phyloP scores from a whole-genome alignment of 768 basidiomycete species.

The Chalciporus chontae region DNA sequence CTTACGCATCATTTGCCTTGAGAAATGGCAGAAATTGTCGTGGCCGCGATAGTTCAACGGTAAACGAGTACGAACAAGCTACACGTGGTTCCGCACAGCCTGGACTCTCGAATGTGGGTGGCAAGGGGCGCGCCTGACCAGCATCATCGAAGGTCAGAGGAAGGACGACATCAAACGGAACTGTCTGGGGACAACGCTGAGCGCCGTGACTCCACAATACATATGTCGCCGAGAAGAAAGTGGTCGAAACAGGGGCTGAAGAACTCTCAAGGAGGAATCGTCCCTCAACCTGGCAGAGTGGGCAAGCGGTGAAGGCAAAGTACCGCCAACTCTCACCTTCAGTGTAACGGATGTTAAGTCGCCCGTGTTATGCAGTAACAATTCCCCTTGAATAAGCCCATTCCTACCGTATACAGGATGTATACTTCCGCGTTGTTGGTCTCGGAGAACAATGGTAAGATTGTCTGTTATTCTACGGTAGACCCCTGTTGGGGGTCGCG shows the following conservation, averaged over 20 bases:
- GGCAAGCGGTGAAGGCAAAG: neutral
- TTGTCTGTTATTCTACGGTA: slow-evolving; percentile 30
- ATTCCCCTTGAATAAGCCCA: slow-evolving; percentile 23
- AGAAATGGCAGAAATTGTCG: slow-evolving; percentile 42
- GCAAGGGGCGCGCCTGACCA: slow-evolving; percentile 35
- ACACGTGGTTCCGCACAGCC: slow-evolving; percentile 20
- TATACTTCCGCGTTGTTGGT: slow-evolving; percentile 21
- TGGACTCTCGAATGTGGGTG: slow-evolving; percentile 42
- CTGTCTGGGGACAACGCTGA: slow-evolving; percentile 29
- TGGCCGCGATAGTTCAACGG: slow-evolving; percentile 37
- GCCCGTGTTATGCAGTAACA: slow-evolving; percentile 12
- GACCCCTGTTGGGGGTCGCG: slow-evolving; percentile 11
- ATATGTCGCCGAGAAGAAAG: slow-evolving; percentile 16
- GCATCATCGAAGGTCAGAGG: slow-evolving; percentile 45
- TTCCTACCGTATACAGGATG: slow-evolving; percentile 20
- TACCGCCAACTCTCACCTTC: slow-evolving; percentile 14
- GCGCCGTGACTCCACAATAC: slow-evolving; percentile 17
- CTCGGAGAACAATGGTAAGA: slow-evolving; percentile 22
- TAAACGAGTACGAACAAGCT: slow-evolving; percentile 44
- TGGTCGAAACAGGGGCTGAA: slow-evolving; percentile 8
- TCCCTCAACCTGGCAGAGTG: slow-evolving; percentile 22
- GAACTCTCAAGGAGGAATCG: slow-evolving; percentile 15
- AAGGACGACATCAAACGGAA: slow-evolving; percentile 43
- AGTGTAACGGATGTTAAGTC: slow-evolving; percentile 18
- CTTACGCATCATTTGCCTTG: slow-evolving; percentile 46